These are phyloP conservation scores for Plasmodium fragile DNA, from an alignment of 169 alveolate genomes.

Conservation along the genomic window DNA sequence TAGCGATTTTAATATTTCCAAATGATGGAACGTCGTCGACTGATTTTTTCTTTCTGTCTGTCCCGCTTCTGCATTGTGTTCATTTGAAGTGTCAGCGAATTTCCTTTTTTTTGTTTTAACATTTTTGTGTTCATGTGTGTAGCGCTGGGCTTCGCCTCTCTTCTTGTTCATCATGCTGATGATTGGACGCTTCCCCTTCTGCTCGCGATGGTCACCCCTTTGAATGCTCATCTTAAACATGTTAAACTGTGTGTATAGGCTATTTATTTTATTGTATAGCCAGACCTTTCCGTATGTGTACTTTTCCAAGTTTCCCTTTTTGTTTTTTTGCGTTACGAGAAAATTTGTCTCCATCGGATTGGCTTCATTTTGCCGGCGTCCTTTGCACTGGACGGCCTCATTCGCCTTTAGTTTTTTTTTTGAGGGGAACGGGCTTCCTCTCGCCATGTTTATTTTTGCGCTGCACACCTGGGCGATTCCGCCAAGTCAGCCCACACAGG, in stretches of 20 bases:
- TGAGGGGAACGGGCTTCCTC: not conserved
- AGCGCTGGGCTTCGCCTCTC: not conserved
- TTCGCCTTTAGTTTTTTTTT: constrained; percentile 12
- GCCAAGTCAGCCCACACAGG: not conserved
- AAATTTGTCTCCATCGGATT: not conserved
- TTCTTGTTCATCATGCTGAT: not conserved
- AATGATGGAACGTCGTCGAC: constrained; percentile 14
- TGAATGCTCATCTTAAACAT: not conserved
- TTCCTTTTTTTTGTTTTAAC: constrained; percentile 5
- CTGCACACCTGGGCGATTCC: not conserved
- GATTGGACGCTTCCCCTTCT: not conserved
- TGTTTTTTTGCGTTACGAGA: not conserved
- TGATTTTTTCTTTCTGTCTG: not conserved
- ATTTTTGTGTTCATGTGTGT: constrained; percentile 9
- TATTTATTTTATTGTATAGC: constrained; percentile 31
- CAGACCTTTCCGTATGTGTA: constrained; percentile 14
- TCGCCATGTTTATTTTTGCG: not conserved
- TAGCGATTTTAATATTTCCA: constrained; percentile 25
- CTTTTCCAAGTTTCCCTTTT: not conserved
- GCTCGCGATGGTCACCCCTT: not conserved
- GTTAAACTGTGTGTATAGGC: constrained; percentile 11
- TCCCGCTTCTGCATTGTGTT: not conserved
- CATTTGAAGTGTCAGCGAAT: constrained; percentile 20
- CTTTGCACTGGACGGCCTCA: not conserved
- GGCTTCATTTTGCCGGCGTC: not conserved